Conservation (phyloP, 306 rosid species). For the Prunus salicina region DNA sequence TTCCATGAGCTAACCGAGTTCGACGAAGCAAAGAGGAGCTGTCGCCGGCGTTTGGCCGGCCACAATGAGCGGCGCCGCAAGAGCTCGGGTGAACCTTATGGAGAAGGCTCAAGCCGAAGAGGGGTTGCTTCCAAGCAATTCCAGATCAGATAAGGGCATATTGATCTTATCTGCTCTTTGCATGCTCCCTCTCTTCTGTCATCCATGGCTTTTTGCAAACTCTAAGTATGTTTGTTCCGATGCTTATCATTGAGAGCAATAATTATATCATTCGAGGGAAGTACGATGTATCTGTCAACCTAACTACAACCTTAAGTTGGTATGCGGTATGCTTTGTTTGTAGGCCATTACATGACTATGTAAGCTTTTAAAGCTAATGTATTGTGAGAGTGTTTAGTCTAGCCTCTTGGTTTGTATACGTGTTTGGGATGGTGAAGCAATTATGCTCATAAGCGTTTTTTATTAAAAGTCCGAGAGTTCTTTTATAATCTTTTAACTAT, state of each 20-base stretch:
- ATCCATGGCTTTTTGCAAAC: conserved; percentile 18
- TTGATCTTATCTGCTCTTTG: neutral
- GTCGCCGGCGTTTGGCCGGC: conserved; percentile 76
- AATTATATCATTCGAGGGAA: neutral
- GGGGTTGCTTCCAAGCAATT: conserved; percentile 43
- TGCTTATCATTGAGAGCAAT: neutral
- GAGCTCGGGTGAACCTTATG: conserved; percentile 39
- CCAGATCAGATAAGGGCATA: conserved; percentile 38
- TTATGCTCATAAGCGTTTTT: too few species aligned
- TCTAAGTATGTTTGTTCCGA: neutral
- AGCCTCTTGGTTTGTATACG: neutral
- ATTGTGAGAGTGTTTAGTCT: neutral
- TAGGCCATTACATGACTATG: neutral
- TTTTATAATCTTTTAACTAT: too few species aligned
- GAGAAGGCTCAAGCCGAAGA: conserved; percentile 46
- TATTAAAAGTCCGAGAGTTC: too few species aligned
- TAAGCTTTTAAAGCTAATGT: neutral
- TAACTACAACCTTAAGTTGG: neutral
- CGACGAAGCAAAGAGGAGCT: conserved; percentile 90
- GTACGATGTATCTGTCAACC: neutral
- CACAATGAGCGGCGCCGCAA: conserved; percentile 87
- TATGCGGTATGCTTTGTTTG: neutral
- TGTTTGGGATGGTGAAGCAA: too few species aligned
- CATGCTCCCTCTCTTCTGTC: conserved; percentile 88
- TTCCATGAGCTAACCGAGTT: conserved; percentile 83